phyloP scores from a whole-genome alignment of 345 rosid species.

The Anastatica hierochuntica region DNA sequence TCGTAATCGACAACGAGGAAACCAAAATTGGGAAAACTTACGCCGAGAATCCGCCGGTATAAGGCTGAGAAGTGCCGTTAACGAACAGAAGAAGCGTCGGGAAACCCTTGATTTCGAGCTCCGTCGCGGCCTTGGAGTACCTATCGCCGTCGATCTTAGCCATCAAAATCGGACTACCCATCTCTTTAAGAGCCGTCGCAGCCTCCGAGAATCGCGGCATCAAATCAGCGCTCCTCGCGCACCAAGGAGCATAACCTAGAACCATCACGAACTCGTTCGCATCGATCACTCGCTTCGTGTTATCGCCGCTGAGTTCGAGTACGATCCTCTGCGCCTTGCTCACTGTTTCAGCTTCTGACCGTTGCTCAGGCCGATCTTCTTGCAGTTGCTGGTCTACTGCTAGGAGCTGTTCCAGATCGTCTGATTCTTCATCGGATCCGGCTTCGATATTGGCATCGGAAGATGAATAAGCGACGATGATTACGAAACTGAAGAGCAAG shows the following conservation, averaged over 20 bases:
- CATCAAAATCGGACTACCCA: slow-evolving; percentile 51
- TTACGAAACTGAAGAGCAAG: slow-evolving; percentile 28
- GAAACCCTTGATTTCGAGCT: slow-evolving; percentile 62
- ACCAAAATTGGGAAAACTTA: slow-evolving; percentile 23
- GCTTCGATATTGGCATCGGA: slow-evolving; percentile 23
- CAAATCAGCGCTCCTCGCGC: slow-evolving; percentile 87
- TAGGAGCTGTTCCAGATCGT: slow-evolving; percentile 48
- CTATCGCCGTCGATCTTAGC: slow-evolving; percentile 86
- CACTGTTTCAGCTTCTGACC: slow-evolving; percentile 61
- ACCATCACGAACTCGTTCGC: slow-evolving; percentile 56
- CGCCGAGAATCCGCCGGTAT: slow-evolving; percentile 76
- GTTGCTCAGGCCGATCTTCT: slow-evolving; percentile 26
- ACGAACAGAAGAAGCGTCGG: slow-evolving; percentile 74
- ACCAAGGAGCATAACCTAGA: slow-evolving; percentile 89
- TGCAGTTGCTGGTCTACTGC: slow-evolving; percentile 56
- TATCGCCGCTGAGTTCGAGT: slow-evolving; percentile 59
- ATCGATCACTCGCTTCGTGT: slow-evolving; percentile 34
- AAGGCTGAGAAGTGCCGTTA: slow-evolving; percentile 60
- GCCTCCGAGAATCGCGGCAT: slow-evolving; percentile 94
- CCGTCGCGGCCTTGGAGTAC: slow-evolving; percentile 63
- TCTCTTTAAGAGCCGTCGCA: slow-evolving; percentile 55
- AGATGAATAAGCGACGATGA: slow-evolving; percentile 27
- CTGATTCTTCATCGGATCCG: slow-evolving; percentile 20
- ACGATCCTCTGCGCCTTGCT: slow-evolving; percentile 79
- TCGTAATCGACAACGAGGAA: no score